phyloP scores from a whole-genome alignment of 2,329 filamentous ascomycete genomes.

The Colletotrichum karsti region DNA sequence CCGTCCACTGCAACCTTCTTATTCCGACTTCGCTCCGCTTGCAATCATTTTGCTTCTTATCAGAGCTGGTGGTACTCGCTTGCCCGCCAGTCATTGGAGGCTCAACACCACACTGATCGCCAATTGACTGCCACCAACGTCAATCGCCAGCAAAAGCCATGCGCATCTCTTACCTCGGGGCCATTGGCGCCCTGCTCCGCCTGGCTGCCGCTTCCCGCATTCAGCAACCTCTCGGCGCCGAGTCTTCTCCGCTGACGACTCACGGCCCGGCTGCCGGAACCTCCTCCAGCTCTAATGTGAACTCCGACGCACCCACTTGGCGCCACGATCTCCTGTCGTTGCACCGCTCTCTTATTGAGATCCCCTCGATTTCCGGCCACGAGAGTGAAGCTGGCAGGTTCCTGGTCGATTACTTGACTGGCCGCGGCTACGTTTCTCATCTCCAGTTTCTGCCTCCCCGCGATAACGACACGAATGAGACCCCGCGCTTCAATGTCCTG shows the following conservation, averaged over 20 bases:
- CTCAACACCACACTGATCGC: neutral
- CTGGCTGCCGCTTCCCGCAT: constrained; percentile 15
- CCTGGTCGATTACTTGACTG: constrained; percentile 71
- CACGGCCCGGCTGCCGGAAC: neutral
- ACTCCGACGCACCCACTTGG: constrained; percentile 41
- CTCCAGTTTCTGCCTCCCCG: constrained; percentile 50
- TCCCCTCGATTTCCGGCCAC: constrained; percentile 74
- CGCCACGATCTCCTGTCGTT: constrained; percentile 70
- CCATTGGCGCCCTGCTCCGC: constrained; percentile 10
- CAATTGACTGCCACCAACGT: neutral
- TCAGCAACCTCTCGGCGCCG: constrained; percentile 21
- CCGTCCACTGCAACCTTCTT: neutral
- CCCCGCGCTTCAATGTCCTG: constrained; percentile 76
- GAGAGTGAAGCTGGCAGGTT: constrained; percentile 76
- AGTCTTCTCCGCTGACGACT: neutral
- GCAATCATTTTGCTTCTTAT: neutral
- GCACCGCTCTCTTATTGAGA: constrained; percentile 79
- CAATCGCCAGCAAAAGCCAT: neutral
- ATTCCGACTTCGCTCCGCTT: constrained; percentile 26
- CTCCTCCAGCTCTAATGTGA: neutral
- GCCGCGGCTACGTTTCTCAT: constrained; percentile 51
- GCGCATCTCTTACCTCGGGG: constrained; percentile 5
- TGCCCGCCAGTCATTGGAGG: neutral
- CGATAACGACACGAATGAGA: constrained; percentile 36
- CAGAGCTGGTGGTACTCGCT: neutral